phyloP scores from a whole-genome alignment of 83 land plant species.

The Larix sibirica region DNA sequence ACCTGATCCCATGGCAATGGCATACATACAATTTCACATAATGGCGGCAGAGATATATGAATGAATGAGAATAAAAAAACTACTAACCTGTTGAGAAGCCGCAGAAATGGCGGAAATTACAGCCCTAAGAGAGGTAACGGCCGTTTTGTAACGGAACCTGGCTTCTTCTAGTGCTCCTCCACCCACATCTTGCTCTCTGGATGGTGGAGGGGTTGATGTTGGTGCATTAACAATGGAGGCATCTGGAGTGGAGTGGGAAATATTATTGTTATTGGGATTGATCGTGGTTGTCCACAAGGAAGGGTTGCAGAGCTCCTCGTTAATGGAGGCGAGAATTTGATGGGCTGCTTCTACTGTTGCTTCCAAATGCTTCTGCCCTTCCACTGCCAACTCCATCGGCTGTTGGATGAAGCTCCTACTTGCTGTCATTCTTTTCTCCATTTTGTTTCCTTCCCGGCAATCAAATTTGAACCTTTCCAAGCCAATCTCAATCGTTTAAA shows the following conservation, averaged over 20 bases:
- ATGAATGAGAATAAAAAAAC: no score
- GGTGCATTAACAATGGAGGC: constrained; percentile 16
- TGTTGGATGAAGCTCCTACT: no score
- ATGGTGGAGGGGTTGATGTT: constrained; percentile 7
- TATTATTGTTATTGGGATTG: constrained; percentile 7
- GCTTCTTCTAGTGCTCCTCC: constrained; percentile 77
- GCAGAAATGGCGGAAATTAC: constrained; percentile 59
- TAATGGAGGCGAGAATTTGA: constrained; percentile 85
- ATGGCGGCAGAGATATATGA: no score
- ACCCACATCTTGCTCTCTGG: constrained; percentile 22
- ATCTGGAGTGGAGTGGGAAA: constrained; percentile 8
- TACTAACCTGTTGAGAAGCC: no score
- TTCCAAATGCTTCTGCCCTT: constrained; percentile 78
- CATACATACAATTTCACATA: no score
- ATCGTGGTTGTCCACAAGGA: constrained; percentile 57
- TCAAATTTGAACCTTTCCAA: no score
- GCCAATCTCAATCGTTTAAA: no score
- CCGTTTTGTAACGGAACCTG: constrained; percentile 63
- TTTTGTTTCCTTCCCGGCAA: no score
- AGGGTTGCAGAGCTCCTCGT: constrained; percentile 92
- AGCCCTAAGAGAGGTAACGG: constrained; percentile 68
- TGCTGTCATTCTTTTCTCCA: no score
- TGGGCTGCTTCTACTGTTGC: constrained; percentile 78
- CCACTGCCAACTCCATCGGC: constrained; percentile 49
- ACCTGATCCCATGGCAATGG: no score